phyloP scores from a whole-genome alignment of 805 yeast species.

The Suhomyces sp. region DNA sequence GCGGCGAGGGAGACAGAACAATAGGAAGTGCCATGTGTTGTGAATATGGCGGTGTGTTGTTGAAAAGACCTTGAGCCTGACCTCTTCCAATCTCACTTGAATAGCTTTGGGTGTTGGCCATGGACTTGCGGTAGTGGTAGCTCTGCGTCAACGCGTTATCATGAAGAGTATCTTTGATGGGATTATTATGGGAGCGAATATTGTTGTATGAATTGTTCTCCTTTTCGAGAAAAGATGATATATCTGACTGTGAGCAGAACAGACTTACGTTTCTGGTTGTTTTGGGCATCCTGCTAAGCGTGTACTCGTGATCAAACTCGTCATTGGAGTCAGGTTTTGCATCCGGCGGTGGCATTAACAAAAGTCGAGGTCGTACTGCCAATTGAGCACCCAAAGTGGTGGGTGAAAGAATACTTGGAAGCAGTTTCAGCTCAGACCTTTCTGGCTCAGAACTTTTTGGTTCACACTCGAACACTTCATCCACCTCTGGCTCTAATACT shows the following conservation, averaged over 20 bases:
- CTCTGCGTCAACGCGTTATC: not conserved
- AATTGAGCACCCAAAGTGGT: constrained; percentile 41
- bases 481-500: not conserved
- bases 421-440: constrained; percentile 1
- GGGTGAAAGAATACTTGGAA: constrained; percentile 29
- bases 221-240: constrained; percentile 6
- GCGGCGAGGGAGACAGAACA: constrained; percentile 11
- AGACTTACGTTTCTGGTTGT: constrained; percentile 12
- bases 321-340: not conserved
- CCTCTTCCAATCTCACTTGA: not conserved
- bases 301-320: constrained; percentile 1
- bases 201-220: constrained; percentile 1
- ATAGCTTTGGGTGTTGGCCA: not conserved
- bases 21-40: not conserved
- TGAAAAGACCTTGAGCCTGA: not conserved
- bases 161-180: not conserved
- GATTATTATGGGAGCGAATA: constrained; percentile 12
- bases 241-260: constrained; percentile 10
- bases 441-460: not conserved
- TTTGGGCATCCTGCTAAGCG: not conserved
- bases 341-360: not conserved
- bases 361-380: constrained; percentile 27
- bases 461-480: not conserved
- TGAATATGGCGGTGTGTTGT: not conserved
- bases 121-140: constrained; percentile 1